Conservation (phyloP, 768 basidiomycete species). For the Hericium erinaceus region DNA sequence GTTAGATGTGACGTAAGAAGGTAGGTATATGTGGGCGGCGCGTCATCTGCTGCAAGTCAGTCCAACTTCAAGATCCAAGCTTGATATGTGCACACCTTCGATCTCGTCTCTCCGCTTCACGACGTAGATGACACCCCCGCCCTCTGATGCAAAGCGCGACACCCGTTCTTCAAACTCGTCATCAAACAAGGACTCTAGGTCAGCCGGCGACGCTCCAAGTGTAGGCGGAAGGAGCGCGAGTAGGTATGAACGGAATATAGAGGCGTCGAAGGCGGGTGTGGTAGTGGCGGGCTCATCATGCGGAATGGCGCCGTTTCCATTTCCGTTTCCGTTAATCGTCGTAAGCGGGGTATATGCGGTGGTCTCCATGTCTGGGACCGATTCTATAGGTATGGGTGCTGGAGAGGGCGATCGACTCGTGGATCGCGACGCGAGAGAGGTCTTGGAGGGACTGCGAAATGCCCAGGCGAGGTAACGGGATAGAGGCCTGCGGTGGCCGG, state of each 20-base stretch:
- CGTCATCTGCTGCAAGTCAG: conserved; percentile 43
- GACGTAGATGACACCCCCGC: conserved; percentile 71
- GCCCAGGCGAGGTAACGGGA: no score
- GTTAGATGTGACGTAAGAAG: conserved; percentile 61
- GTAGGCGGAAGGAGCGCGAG: conserved; percentile 68
- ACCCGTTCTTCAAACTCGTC: conserved; percentile 69
- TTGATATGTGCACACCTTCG: conserved; percentile 43
- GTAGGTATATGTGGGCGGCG: conserved; percentile 53
- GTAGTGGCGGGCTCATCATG: conserved; percentile 29
- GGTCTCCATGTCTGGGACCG: conserved; percentile 6
- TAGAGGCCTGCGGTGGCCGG: no score
- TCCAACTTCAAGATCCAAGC: neutral
- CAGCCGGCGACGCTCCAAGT: conserved; percentile 58
- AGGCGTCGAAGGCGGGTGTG: conserved; percentile 48
- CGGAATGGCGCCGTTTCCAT: conserved; percentile 6
- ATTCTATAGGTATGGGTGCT: no score
- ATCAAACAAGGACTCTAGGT: conserved; percentile 63
- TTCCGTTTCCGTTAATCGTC: neutral
- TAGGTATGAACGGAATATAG: conserved; percentile 64
- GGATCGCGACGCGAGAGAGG: no score
- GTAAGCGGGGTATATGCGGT: conserved; percentile 13
- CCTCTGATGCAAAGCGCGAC: conserved; percentile 64
- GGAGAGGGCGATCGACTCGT: no score
- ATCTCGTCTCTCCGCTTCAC: conserved; percentile 68
- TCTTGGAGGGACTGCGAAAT: no score